Base-by-base conservation (phyloP, 1,284 basidiomycete species). In the Tylopilus sp. region DNA sequence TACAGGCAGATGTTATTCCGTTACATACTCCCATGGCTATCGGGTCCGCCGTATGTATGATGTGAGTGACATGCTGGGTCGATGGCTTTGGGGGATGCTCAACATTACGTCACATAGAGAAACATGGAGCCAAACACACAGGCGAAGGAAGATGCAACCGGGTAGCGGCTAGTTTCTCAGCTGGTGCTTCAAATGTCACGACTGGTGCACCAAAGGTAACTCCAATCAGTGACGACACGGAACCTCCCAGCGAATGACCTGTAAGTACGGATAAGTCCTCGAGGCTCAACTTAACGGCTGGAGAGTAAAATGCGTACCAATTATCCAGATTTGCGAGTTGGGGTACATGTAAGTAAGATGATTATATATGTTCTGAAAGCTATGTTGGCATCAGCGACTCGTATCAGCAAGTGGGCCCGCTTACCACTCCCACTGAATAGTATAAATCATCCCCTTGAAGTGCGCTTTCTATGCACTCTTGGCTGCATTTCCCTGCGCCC, bases 261-360 rank as follows among this genome's bases (percentile, higher is more conserved):
- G 7, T 13, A 18, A 13, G 34, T 18, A 21, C 11, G 18, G 10
- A 44, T 48, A 19, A 54, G 12, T n/a, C 39, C 6, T 30, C 21
- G 10, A 12, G 36, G 18, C 3, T 10, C 15, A 25, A 18, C 6
- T 10, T 3, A 10, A 35, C 4, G 4, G 10, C 12, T 8, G 25
- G 43, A 36, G 13, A 13, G 33, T 6, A 33, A 5, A 31, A 18
- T 44, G 38, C 61, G 13, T 38, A 68, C 68, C 76, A 23, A 79
- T 79, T 18, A 93, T 67, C 92, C 90, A 95, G 49, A 94, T 89
- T 53, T 84, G 81, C 35, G 89, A 77, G 51, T 84, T 66, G 0
- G 92, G 91, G 64, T 92, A 95, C 72, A 89, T 78, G 60, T 83
- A 85, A 8, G 84, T 81, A 44, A 94, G 70, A 68, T 93, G 83